Evolutionary conservation across 192 early-diverging fungal genomes (phyloP), one percentile per base, ranked within the genome.

Genomic region (Entrophospora sp.): DNA sequence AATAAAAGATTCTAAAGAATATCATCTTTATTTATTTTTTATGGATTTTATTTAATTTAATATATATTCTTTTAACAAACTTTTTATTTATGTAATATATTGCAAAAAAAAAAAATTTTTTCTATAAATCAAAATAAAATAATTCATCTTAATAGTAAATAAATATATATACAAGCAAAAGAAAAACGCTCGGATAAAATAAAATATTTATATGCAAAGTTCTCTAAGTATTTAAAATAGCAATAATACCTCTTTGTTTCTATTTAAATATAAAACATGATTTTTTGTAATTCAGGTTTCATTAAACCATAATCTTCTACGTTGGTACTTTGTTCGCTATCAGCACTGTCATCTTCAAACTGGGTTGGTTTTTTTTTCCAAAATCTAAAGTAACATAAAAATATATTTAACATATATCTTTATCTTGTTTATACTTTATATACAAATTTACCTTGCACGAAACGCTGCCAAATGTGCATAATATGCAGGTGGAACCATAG

Each of bases 1-100:
- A 66, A 66, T 56, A 66, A 66, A 42, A 36, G 51, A 14, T 66
- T 66, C 31, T 66, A 55, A 51, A 40, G 14, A 40, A 40, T 9
- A 40, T 9, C 14, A 9, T 40, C 38, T 53, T 46, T 10, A 22
- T 9, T 46, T 22, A 0, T 22, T 0, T 4, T 2, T 45, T 18
- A 22, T 22, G 3, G 10, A 22, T 45, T 7, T 20, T 5, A 45
- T 4, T 45, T 16, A 45, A 5, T 20, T 16, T 2, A n/a, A 45
- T 20, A 45, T 43, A 43, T 43, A n/a, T n/a, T n/a, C n/a, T n/a
- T n/a, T n/a, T n/a, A n/a, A n/a, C n/a, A n/a, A n/a, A n/a, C n/a
- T n/a, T n/a, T n/a, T n/a, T n/a, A n/a, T n/a, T n/a, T n/a, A n/a
- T n/a, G n/a, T n/a, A n/a, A n/a, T n/a, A n/a, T n/a, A n/a, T n/a